Evolutionary conservation across 331 rosid species (phyloP).

Genomic region (Quercus tomentella): DNA sequence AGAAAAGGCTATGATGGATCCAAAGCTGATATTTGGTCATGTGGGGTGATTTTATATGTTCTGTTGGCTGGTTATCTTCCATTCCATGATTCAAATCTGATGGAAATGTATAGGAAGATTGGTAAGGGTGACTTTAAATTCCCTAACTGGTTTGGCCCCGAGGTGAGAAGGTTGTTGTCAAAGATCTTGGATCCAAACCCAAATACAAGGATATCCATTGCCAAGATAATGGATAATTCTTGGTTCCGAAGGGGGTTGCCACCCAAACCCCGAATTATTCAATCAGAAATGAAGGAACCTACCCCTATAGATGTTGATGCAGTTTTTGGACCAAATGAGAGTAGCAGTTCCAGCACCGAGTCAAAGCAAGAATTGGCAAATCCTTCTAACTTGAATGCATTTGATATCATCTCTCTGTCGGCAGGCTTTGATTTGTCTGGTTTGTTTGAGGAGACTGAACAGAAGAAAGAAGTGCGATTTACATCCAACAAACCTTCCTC

Average conservation of each 20-base stretch:
- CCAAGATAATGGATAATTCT: constrained; percentile 59
- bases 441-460: constrained; percentile 55
- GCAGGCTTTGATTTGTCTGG: constrained; percentile 87
- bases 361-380: constrained; percentile 46
- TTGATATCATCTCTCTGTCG: constrained; percentile 82
- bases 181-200: constrained; percentile 79
- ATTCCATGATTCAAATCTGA: constrained; percentile 77
- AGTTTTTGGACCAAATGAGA: constrained; percentile 41
- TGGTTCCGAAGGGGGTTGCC: constrained; percentile 71
- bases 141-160: constrained; percentile 84
- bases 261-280: constrained; percentile 19
- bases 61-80: constrained; percentile 92
- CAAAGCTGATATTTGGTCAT: constrained; percentile 97
- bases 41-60: constrained; percentile 84
- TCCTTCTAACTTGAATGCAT: constrained; percentile 70
- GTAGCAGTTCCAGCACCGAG: constrained; percentile 28
- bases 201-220: constrained; percentile 62
- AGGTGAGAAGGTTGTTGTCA: constrained; percentile 61
- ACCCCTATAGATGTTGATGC: constrained; percentile 40
- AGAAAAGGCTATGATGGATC: constrained; percentile 85
- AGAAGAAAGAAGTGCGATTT: constrained; percentile 64
- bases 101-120: constrained; percentile 86
- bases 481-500: constrained; percentile 57
- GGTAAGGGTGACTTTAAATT: constrained; percentile 66
- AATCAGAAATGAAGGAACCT: constrained; percentile 22